Percentiles rank a stretch among this genome's conserved stretches.
Conservation (phyloP, 2,329 filamentous ascomycete species). For the Colletotrichum acutatum region DNA sequence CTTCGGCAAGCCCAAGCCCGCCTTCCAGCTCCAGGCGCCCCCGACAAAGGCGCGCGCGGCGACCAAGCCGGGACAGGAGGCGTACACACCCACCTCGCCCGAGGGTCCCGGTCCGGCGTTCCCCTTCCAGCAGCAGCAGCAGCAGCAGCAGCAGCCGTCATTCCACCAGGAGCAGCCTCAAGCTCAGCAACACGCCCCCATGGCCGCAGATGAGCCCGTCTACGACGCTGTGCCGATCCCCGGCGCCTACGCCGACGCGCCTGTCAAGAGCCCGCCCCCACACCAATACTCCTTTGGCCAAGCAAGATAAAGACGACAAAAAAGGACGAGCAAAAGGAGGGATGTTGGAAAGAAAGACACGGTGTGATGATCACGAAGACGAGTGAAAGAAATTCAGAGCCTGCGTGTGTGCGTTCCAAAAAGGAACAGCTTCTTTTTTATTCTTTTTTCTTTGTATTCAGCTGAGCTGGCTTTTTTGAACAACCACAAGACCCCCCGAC, state of each 20-base stretch:
- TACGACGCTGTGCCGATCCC: slow-evolving; percentile 92
- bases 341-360: background rate
- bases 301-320: slow-evolving; percentile 36
- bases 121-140: slow-evolving; percentile 53
- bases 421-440: slow-evolving; percentile 7
- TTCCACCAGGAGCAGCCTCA: slow-evolving; percentile 56
- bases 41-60: slow-evolving; percentile 82
- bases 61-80: slow-evolving; percentile 72
- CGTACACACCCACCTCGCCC: slow-evolving; percentile 66
- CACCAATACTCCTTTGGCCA: slow-evolving; percentile 56
- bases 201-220: slow-evolving; percentile 82
- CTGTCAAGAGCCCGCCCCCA: slow-evolving; percentile 62
- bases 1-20: slow-evolving; percentile 60
- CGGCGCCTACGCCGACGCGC: slow-evolving; percentile 76
- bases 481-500: background rate
- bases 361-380: slow-evolving; percentile 16
- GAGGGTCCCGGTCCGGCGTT: slow-evolving; percentile 49
- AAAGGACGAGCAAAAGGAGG: slow-evolving; percentile 23
- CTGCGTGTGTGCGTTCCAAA: background rate
- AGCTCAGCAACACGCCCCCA: slow-evolving; percentile 70
- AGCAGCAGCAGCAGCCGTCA: slow-evolving; percentile 57
- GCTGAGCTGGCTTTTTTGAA: slow-evolving; percentile 22
- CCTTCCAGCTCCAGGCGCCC: slow-evolving; percentile 90
- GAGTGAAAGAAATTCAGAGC: background rate
- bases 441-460: slow-evolving; percentile 27